Base-by-base conservation (phyloP, 2,329 filamentous ascomycete species). In the Colletotrichum sp. region DNA sequence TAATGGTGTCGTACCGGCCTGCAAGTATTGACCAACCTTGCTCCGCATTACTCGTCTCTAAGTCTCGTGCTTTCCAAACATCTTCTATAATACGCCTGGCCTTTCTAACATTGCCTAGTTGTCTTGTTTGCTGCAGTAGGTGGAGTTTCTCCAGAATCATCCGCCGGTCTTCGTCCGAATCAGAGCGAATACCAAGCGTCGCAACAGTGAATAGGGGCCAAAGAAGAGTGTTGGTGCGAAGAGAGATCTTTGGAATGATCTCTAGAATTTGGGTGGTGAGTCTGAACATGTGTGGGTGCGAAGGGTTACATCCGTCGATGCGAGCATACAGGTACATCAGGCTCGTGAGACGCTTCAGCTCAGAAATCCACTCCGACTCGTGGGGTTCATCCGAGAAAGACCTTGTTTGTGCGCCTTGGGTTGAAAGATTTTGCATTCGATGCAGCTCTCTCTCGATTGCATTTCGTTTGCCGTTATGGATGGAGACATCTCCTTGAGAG, bases 111-210 rank as follows among this genome's bases (percentile, higher is more conserved):
- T 60, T 60, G 0, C 57, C 57, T 0, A 60, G 2, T n/a, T 60
- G 57, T 3, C 57, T 60, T 3, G 57, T 60, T 16, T 60, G 57
- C 57, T 60, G 57, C 26, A 60, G 2, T 12, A 32, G n/a, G 16
- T 60, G 57, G 16, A 60, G 26, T 32, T 60, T 60, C 57, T 60
- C 28, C 18, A 60, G 28, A 28, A 60, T 32, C 16, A 60, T 30
- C 7, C 57, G 57, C 14, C 57, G 57, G 26, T 60, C 68, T 16
- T 79, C 77, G 34, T 82, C 60, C 5, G 60, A 63, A 14, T 39
- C 60, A 21, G 60, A 24, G 12, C 32, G 60, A 7, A 63, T 21
- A 14, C 60, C 60, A 26, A 63, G 32, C 4, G 32, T 63, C 32
- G 60, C 60, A 3, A 63, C 60, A 24, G n/a, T 63, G 60, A 63